A percentile compares a stretch with the other conserved stretches of the same genome.
phyloP scores from a whole-genome alignment of 2,329 filamentous ascomycete genomes.

The Calonectria pauciramosa region DNA sequence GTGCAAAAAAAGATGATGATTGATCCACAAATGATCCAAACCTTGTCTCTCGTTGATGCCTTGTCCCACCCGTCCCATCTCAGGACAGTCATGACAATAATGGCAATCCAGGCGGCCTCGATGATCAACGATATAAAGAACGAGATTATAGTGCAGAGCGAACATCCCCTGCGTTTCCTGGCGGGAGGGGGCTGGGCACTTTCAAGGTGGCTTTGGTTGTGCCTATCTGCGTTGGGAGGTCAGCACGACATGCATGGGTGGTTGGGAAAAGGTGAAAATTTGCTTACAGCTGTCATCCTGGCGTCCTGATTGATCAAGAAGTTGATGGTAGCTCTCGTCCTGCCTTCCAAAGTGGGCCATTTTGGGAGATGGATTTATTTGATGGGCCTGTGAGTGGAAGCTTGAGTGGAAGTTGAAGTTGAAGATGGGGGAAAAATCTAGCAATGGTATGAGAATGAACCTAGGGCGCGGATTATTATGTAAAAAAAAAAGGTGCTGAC shows the following conservation, averaged over 20 bases:
- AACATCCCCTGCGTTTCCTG: background rate
- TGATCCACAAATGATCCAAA: background rate
- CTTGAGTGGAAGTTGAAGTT: too few species aligned
- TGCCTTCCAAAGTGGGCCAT: background rate
- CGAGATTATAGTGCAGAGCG: background rate
- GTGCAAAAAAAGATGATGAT: background rate
- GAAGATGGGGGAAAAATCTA: too few species aligned
- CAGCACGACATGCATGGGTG: too few species aligned
- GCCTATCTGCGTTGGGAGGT: background rate
- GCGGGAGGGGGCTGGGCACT: background rate
- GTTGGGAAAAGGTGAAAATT: background rate
- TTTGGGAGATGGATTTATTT: background rate
- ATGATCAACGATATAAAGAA: background rate
- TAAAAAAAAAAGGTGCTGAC: background rate
- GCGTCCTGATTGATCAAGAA: background rate
- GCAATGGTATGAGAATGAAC: background rate
- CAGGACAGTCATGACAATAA: background rate
- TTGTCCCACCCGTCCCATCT: background rate
- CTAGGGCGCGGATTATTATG: background rate
- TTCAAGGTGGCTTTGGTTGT: too few species aligned
- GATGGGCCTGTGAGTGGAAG: background rate
- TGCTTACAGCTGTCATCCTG: background rate
- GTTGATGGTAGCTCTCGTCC: background rate
- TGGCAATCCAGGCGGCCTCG: background rate
- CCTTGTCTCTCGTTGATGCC: background rate